Evolutionary conservation across 352 stramenopile species (phyloP), one percentile per base, ranked within the genome.

Genomic region (Phytophthora hybrid): DNA sequence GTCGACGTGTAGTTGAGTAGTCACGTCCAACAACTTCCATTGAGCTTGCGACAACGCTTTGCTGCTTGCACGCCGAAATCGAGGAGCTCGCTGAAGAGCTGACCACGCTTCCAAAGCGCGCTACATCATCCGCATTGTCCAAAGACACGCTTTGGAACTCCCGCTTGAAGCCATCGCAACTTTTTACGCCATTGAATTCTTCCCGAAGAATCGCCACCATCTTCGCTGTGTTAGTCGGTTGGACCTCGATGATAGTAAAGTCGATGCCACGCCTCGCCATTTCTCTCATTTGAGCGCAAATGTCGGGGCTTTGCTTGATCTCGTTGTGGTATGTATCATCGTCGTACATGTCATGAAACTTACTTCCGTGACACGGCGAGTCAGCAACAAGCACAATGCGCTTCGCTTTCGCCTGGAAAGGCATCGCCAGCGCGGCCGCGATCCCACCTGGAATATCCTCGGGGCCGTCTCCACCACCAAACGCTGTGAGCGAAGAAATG

Each of bases 371-470:
- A 29, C 81, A 86, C 19, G 77, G 78, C 0, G 63, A 31, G 53
- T 86, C 81, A 0, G 70, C 53, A 3, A 88, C 74, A 18, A 86
- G 66, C 8, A 88, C 64, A 5, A 88, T 53, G 8, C 61, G 67
- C 41, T 77, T 84, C 1, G 73, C 78, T 23, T 77, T 49, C 1
- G 59, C 62, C 21, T 59, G 5, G 37, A 84, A 82, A 0, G 49
- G 11, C 76, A 85, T 84, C 1, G 67, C 32, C 11, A 85, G 14
- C 4, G 66, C 76, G 1, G 63, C 71, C 31, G 63, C 58, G 13
- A 88, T 44, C 23, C 65, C 78, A 9, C 81, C 78, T 8, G 71
- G 71, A n/a, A 88, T 80, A 29, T 88, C 76, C 34, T 81, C 81
- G 0, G 76, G 73, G 1, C 39, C 59, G 65, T 84, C 81, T 9